Base-by-base conservation (phyloP, 352 stramenopile species). In the Bremia lactucae region DNA sequence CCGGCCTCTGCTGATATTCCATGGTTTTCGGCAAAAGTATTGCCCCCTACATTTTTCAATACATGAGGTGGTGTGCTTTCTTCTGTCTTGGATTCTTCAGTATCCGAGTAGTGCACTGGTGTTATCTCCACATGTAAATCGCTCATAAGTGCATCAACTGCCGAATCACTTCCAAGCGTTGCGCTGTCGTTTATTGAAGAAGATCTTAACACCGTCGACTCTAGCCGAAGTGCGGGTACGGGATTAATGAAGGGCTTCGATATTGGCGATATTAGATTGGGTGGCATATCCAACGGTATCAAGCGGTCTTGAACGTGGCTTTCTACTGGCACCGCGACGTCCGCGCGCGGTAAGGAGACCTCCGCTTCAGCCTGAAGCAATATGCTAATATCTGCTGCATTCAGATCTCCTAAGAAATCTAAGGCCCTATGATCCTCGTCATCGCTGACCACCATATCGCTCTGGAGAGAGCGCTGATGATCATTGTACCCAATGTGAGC, bases 331-430 rank as follows among this genome's bases (percentile, higher is more conserved):
- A 31, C 8, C 0, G 11, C 35, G 6, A 4, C 2, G 22, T 60
- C 50, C 28, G 51, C 36, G 6, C 19, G 8, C 1, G 36, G 24
- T 20, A 26, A 18, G 18, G 20, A 19, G 36, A 14, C 20, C 21
- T 40, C 14, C 9, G 53, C 65, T 35, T 73, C 66, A 1, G 55
- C 58, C 25, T 70, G 58, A 25, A 84, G 40, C 36, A 87, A 31
- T 42, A 56, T 48, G 16, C 49, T 65, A 47, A 87, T 73, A 43
- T 85, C 74, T 5, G 69, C 44, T 15, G 49, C 52, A 31, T 81
- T 47, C 15, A 87, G 55, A 31, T 68, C 66, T 2, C 37, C 49
- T 24, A 87, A 43, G 37, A 87, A 87, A 20, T 74, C 68, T 4
- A 87, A 56, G 43, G 50, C 54, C 20, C 72, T 14, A 28, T 62